phyloP scores from a whole-genome alignment of 345 rosid genomes.

The Boechera retrofracta region DNA sequence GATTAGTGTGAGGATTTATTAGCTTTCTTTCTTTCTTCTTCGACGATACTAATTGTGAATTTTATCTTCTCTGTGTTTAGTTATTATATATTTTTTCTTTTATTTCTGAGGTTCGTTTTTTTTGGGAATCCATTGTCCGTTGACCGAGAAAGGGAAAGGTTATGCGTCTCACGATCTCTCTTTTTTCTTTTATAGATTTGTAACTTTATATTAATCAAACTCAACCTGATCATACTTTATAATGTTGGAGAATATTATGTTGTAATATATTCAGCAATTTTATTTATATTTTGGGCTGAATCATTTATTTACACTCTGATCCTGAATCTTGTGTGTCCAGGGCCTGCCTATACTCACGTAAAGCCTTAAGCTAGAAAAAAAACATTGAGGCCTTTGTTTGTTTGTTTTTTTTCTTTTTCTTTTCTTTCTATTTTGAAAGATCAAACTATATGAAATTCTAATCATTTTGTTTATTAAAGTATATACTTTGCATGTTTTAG shows the following conservation, averaged over 20 bases:
- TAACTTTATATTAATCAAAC: slow-evolving; percentile 3
- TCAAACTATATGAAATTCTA: neutral
- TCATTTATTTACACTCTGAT: neutral
- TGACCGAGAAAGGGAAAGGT: slow-evolving; percentile 30
- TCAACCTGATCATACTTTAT: slow-evolving; percentile 5
- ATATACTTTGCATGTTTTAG: neutral
- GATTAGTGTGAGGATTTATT: slow-evolving; percentile 41
- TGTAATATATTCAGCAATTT: neutral
- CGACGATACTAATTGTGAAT: slow-evolving; percentile 39
- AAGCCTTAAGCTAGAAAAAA: neutral
- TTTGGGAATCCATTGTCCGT: slow-evolving; percentile 36
- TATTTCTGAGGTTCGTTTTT: slow-evolving; percentile 34
- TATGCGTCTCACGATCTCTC: slow-evolving; percentile 48
- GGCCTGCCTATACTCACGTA: neutral
- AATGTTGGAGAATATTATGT: neutral
- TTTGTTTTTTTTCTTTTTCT: too few species aligned
- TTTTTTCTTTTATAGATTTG: neutral
- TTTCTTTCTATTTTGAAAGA: neutral
- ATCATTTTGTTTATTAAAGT: neutral
- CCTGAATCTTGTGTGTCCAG: neutral
- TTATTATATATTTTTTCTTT: slow-evolving; percentile 19
- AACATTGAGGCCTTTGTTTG: neutral
- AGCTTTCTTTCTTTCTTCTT: slow-evolving; percentile 26
- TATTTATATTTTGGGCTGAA: slow-evolving; percentile 7
- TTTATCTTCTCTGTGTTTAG: slow-evolving; percentile 5